Percentiles rank a stretch among this genome's conserved stretches.
These are phyloP conservation scores for Evernia prunastri DNA, from an alignment of 495 filamentous ascomycete genomes.

Conservation along the genomic window DNA sequence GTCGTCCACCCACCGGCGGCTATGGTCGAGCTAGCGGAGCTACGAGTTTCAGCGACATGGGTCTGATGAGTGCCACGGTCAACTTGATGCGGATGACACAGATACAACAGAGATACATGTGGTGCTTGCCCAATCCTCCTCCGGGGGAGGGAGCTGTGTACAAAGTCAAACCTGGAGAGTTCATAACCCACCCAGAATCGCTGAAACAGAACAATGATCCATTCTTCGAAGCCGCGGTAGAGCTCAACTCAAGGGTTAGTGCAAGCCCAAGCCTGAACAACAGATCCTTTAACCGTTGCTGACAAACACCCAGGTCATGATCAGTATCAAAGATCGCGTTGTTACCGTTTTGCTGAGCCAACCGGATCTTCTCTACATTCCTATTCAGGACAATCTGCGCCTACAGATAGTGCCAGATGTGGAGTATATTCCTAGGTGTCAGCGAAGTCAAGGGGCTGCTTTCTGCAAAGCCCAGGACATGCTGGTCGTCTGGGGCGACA, in stretches of 20 bases:
- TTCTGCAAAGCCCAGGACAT: constrained; percentile 53
- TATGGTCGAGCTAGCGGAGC: constrained; percentile 4
- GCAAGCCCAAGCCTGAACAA: neutral
- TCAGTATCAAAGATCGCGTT: constrained; percentile 53
- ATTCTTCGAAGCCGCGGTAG: constrained; percentile 44
- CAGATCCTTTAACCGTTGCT: constrained; percentile 7
- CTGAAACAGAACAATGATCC: constrained; percentile 42
- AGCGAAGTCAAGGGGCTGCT: constrained; percentile 63
- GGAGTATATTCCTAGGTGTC: constrained; percentile 45
- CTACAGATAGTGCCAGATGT: constrained; percentile 55
- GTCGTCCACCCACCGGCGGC: constrained; percentile 3
- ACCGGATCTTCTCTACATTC: constrained; percentile 44
- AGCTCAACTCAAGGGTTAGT: constrained; percentile 52
- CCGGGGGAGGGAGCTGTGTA: constrained; percentile 56
- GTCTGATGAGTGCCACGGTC: constrained; percentile 11
- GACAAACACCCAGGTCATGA: constrained; percentile 39
- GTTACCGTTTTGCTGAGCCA: constrained; percentile 49
- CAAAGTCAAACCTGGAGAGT: constrained; percentile 43
- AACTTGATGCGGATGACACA: constrained; percentile 9
- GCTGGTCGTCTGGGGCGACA: constrained; percentile 62
- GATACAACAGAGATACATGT: constrained; percentile 12
- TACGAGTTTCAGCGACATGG: constrained; percentile 3
- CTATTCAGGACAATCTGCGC: constrained; percentile 49
- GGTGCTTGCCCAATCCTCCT: constrained; percentile 12
- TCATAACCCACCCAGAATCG: constrained; percentile 49